Percentiles rank a stretch among this genome's conserved stretches.
Conservation (phyloP, 2,329 filamentous ascomycete species). For the Neodidymelliopsis sp. region DNA sequence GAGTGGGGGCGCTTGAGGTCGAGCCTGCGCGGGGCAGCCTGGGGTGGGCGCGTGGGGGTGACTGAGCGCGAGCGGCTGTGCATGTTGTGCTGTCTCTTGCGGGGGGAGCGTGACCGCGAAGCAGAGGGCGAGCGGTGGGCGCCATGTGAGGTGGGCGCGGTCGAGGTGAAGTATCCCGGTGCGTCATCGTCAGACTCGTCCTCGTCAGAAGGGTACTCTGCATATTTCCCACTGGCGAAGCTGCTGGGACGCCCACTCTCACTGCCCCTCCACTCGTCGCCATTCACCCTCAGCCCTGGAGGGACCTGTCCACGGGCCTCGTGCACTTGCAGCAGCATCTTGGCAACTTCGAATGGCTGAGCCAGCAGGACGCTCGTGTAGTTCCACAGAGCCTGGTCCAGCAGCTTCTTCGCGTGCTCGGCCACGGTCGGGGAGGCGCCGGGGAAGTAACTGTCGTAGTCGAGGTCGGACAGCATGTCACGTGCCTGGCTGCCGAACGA, state of each 20-base stretch:
- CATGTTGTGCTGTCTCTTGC: constrained; percentile 45
- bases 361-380: constrained; percentile 88
- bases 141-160: constrained; percentile 59
- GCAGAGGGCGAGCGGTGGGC: constrained; percentile 44
- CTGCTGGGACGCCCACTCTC: constrained; percentile 41
- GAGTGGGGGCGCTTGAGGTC: constrained; percentile 78
- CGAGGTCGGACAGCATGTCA: constrained; percentile 86
- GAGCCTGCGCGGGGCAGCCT: constrained; percentile 66
- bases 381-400: constrained; percentile 89
- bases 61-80: constrained; percentile 49
- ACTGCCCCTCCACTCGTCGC: constrained; percentile 22
- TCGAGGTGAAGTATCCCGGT: constrained; percentile 82
- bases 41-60: constrained; percentile 50
- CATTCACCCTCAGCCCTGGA: constrained; percentile 27
- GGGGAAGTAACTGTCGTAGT: constrained; percentile 86
- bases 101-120: constrained; percentile 48
- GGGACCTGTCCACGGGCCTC: constrained; percentile 52
- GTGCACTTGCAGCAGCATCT: constrained; percentile 85
- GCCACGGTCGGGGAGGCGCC: constrained; percentile 74
- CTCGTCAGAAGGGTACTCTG: constrained; percentile 66
- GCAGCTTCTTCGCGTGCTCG: constrained; percentile 75
- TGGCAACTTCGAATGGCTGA: constrained; percentile 97
- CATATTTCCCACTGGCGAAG: constrained; percentile 44
- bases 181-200: constrained; percentile 76
- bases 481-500: constrained; percentile 72